Base-by-base conservation (phyloP, 495 filamentous ascomycete genomes). In the Trichoderma gamsii region DNA sequence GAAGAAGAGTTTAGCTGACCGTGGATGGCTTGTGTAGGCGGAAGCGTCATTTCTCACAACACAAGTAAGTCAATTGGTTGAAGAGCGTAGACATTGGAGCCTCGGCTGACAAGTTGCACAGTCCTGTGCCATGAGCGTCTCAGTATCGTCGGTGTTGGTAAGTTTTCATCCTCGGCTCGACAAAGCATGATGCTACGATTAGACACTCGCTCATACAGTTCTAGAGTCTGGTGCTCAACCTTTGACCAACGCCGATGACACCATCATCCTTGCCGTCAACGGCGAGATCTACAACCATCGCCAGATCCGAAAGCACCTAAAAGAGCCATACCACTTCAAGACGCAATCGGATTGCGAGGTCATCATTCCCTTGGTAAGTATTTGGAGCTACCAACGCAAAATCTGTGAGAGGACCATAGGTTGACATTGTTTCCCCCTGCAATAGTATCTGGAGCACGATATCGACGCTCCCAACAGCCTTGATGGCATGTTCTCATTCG, bases 271-370 rank as follows among this genome's bases (percentile, higher is more conserved):
- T 64, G 95, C 95, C 69, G 95, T 97, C 88, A 99, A 99, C 80
- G 95, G 95, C 79, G 95, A 99, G 79, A 99, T 99, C 78, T 99
- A 99, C 85, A 99, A 99, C 86, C 95, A 99, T 81, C 88, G 93
- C 70, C 86, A 97, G 71, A 81, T 99, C 71, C 88, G 95, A 71
- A 97, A 97, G 80, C 81, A 80, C 69, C 79, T 97, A 74, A 91
- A 91, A 79, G 81, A 79, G 27, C 86, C 89, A 29, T 94, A 96
- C 78, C 87, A 90, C 79, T 99, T 97, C 86, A 96, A 96, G 87
- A 99, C 95, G 65, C 89, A 95, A 75, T 97, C 93, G 41, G 95
- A 99, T 72, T 99, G 95, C 79, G 95, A 99, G 80, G 92, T 98
- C 74, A 94, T 99, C 76, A 92, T 98, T 73, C 95, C 96, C 66